A percentile compares a stretch with the other conserved stretches of the same genome.
Conservation (phyloP, 108 stramenopile genomes). For the Cyclotella choctawhatcheeana region DNA sequence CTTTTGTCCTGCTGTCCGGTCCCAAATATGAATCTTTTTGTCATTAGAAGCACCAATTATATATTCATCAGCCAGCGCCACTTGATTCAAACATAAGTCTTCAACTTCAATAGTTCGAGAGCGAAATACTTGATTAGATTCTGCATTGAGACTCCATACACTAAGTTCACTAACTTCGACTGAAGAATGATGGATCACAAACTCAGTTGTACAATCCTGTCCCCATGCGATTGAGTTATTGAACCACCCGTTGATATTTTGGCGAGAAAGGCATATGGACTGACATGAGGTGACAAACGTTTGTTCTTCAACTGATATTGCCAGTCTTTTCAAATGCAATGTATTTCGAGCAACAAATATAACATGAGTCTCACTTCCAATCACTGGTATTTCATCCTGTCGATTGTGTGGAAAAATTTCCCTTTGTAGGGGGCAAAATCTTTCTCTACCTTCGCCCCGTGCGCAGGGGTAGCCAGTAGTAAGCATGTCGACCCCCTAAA, state of each 20-base stretch:
- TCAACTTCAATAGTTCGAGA: not conserved
- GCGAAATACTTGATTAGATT: not conserved
- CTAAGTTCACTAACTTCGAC: not conserved
- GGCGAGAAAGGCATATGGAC: not conserved
- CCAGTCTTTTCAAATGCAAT: not conserved
- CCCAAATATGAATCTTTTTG: slow-evolving; percentile 11
- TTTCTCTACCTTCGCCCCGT: too few relatives aligned
- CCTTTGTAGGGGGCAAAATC: too few relatives aligned
- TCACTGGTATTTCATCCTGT: not conserved
- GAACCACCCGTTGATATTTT: not conserved
- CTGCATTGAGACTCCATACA: not conserved
- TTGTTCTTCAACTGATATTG: not conserved
- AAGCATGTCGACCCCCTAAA: too few relatives aligned
- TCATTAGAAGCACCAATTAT: not conserved
- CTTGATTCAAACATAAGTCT: not conserved
- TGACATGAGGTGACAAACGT: not conserved
- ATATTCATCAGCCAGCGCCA: slow-evolving; percentile 3
- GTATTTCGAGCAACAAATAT: not conserved
- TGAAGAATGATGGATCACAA: not conserved
- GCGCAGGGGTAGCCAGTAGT: too few relatives aligned
- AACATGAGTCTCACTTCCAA: slow-evolving; percentile 14
- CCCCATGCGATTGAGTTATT: slow-evolving; percentile 10
- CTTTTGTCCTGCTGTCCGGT: slow-evolving; percentile 12
- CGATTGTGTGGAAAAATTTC: not conserved
- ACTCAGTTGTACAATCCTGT: not conserved